Base-by-base conservation (phyloP, 1,284 basidiomycete species). In the Erythrobasidium hasegawianum region DNA sequence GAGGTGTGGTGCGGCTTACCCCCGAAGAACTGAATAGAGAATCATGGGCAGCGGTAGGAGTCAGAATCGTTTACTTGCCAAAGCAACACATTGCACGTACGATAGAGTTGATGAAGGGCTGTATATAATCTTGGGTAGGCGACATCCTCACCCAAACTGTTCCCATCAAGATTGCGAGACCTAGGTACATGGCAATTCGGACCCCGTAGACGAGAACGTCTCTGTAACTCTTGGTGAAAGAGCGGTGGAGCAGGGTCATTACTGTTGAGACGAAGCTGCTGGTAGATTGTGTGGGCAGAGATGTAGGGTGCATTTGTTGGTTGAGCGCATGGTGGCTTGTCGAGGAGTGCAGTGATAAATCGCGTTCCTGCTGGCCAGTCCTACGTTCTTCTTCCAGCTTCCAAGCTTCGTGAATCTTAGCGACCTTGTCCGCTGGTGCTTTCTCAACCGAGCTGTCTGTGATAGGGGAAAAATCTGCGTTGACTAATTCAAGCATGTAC, bases 201-300 rank as follows among this genome's bases (percentile, higher is more conserved):
- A 86, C 80, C n/a, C 84, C 84, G 73, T 85, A 86, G 1, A 84
- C 84, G 38, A 86, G 77, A 1, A 85, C 71, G 72, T 86, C 85
- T 18, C 75, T 57, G 2, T 64, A 67, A 40, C 73, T 74, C 68
- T 75, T 76, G 53, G 71, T 24, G 11, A 66, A 38, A 38, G 67
- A 70, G 4, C 74, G 69, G 43, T 73, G 67, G 10, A 64, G 64
- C 2, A 75, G 64, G 1, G 70, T 67, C 38, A 40, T 16, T 2
- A 67, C 69, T 50, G 70, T 69, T 1, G 50, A 40, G 43, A 54
- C n/a, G 2, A 67, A 40, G 13, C 58, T 56, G 2, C 24, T 24
- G 29, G 5, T 11, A 4, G 33, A 33, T n/a, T n/a, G n/a, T n/a
- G n/a, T n/a, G n/a, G n/a, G n/a, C n/a, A n/a, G n/a, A n/a, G n/a